phyloP scores from a whole-genome alignment of 2,329 filamentous ascomycete genomes.

The Basipetospora sp. region DNA sequence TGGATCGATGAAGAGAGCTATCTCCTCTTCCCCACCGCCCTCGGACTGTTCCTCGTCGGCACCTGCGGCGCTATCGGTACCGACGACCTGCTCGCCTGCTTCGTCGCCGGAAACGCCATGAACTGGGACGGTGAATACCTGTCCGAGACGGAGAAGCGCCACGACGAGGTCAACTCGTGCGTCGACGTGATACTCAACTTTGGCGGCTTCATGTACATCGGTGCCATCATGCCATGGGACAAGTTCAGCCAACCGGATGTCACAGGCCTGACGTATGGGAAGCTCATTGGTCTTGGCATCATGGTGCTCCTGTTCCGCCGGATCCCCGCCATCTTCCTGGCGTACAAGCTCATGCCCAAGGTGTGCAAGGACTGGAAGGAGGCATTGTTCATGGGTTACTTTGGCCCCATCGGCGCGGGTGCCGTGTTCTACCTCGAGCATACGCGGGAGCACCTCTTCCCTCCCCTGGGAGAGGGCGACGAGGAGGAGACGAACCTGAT shows the following conservation, averaged over 20 bases:
- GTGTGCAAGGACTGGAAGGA: slow-evolving; percentile 39
- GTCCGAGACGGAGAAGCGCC: slow-evolving; percentile 36
- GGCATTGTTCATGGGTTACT: slow-evolving; percentile 49
- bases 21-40: slow-evolving; percentile 33
- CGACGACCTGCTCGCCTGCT: slow-evolving; percentile 46
- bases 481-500: slow-evolving; percentile 21
- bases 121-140: slow-evolving; percentile 51
- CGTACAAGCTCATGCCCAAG: slow-evolving; percentile 40
- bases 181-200: slow-evolving; percentile 46
- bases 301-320: slow-evolving; percentile 40
- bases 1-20: slow-evolving; percentile 44
- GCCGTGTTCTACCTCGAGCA: slow-evolving; percentile 59
- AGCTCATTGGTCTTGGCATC: slow-evolving; percentile 36
- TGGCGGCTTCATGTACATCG: slow-evolving; percentile 45
- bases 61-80: slow-evolving; percentile 42
- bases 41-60: slow-evolving; percentile 43
- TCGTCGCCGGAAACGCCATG: slow-evolving; percentile 41
- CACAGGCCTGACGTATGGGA: slow-evolving; percentile 36
- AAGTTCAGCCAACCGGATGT: slow-evolving; percentile 35
- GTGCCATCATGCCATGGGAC: slow-evolving; percentile 38
- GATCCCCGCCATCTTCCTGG: slow-evolving; percentile 38
- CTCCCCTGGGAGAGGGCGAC: slow-evolving; percentile 19
- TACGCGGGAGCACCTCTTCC: slow-evolving; percentile 25
- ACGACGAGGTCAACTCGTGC: slow-evolving; percentile 45
- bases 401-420: slow-evolving; percentile 64